Percentiles rank a stretch among this genome's conserved stretches.
Evolutionary conservation across 176 grass and related monocot species (phyloP).

Genomic region (Lolium rigidum): DNA sequence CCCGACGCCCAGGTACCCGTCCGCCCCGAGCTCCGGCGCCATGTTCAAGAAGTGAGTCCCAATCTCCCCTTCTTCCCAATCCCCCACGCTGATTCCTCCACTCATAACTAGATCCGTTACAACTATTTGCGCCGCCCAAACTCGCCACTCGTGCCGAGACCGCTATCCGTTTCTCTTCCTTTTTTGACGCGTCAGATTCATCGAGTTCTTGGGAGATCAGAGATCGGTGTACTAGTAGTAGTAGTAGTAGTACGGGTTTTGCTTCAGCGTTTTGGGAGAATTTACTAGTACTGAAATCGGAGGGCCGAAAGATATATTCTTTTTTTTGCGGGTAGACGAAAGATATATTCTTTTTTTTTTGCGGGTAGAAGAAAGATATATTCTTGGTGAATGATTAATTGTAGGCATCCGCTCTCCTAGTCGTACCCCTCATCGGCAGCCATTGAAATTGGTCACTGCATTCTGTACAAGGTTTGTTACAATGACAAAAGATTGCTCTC

Average conservation of each 20-base stretch:
- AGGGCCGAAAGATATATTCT: background rate
- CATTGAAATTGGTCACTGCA: no score
- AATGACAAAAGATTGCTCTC: background rate
- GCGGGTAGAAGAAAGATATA: background rate
- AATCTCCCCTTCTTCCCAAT: background rate
- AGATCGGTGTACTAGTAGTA: no score
- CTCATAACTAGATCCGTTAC: background rate
- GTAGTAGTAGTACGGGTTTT: background rate
- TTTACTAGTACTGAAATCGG: background rate
- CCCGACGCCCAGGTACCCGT: background rate
- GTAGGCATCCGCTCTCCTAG: background rate
- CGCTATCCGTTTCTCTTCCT: no score
- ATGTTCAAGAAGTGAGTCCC: slow-evolving; percentile 7
- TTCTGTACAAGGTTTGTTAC: background rate
- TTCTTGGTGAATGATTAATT: no score
- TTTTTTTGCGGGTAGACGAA: no score
- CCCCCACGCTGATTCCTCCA: background rate
- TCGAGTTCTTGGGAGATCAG: no score
- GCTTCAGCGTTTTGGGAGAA: background rate
- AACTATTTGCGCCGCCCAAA: no score
- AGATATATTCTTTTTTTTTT: no score
- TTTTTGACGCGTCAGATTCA: no score
- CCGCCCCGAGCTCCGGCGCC: background rate
- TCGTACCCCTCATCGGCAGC: background rate
- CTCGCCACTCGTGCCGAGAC: no score